Base-by-base conservation (phyloP, 495 filamentous ascomycete species). In the Tuber umbilicatum region DNA sequence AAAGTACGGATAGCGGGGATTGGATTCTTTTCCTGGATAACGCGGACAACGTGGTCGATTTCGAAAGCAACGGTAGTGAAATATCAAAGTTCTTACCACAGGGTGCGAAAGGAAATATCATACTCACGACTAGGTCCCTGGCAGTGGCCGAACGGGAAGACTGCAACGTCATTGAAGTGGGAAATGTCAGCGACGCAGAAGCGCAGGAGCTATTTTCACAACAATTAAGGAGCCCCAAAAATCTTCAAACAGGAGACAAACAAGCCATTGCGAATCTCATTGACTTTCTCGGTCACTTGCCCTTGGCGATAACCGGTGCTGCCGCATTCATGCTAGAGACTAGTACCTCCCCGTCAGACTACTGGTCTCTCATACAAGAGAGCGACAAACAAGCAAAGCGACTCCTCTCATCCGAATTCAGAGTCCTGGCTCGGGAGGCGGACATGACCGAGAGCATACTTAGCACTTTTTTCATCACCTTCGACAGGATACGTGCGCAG, bases 21-120 rank as follows among this genome's bases (percentile, higher is more conserved):
- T 79, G 75, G 77, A 88, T 88, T 82, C 82, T 86, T 81, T 69
- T 77, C 55, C 47, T 79, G 37, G 75, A 79, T 45, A 79, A 78
- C 55, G 70, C 78, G 21, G 75, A 79, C 23, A 70, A 78, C 67
- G 27, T 78, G 27, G 21, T 70, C 19, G 40, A 50, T 35, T 73
- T 64, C 71, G 50, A 60, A 31, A 60, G 50, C 50, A 60, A 60
- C 12, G 31, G 16, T 16, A 31, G 50, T 31, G 50, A 27, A 27
- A 60, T 60, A 31, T 60, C 50, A 31, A 27, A 43, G 19, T 75
- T 74, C 27, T n/a, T 41, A 31, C 73, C 47, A 19, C 72, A 75
- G 2, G 73, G 73, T 2, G 71, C 73, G 47, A 60, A 60, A 31
- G 50, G 50, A 27, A 60, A 16, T 14, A 75, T 75, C 67, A 21